Conservation (phyloP, 1,284 basidiomycete genomes). For the Trichosporon inkin region DNA sequence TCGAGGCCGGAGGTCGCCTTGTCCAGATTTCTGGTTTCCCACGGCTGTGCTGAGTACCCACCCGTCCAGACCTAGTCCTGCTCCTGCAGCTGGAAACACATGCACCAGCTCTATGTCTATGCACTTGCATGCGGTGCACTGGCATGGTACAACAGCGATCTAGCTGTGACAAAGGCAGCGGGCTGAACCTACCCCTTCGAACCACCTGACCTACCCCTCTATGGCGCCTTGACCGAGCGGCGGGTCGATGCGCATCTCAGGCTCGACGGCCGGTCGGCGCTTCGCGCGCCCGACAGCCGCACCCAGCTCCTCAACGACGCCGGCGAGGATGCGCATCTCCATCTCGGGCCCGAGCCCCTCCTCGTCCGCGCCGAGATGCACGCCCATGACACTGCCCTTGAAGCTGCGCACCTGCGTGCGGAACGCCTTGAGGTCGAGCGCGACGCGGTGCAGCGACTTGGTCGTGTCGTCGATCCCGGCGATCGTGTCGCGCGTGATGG, state of each 20-base stretch:
- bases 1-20: no score
- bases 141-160: no score
- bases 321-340: constrained; percentile 30
- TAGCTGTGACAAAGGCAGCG: no score
- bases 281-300: constrained; percentile 19
- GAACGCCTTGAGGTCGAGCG: constrained; percentile 33
- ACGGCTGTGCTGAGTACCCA: no score
- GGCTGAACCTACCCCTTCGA: no score
- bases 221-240: not conserved
- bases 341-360: constrained; percentile 32
- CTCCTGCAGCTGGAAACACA: no score
- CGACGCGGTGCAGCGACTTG: constrained; percentile 29
- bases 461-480: constrained; percentile 26
- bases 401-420: constrained; percentile 41
- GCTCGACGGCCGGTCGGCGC: constrained; percentile 1
- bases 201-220: not conserved
- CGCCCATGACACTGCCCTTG: constrained; percentile 41
- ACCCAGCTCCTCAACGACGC: constrained; percentile 19
- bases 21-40: no score
- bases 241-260: constrained; percentile 5
- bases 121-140: no score
- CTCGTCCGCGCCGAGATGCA: constrained; percentile 36
- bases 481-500: constrained; percentile 32
- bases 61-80: no score
- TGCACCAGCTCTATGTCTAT: no score